Evolutionary conservation across 2,329 filamentous ascomycete genomes (phyloP), one percentile per base, ranked within the genome.

Genomic region (Cladosporium austrohemisphaericum): DNA sequence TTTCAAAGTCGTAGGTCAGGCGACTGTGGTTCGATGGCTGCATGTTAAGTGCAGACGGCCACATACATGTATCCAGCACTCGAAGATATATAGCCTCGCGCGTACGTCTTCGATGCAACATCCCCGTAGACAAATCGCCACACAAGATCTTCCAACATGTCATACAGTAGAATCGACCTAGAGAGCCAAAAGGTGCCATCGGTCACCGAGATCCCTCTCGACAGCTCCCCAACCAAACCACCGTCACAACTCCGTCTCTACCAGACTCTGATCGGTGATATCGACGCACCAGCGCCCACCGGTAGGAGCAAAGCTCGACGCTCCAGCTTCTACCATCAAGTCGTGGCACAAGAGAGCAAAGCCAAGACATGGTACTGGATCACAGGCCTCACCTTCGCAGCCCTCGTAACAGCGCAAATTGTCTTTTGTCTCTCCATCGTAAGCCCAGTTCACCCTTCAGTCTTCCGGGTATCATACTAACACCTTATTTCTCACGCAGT

Each of bases 261-360:
- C 88, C 5, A 95, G 71, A 49, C 85, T 77, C 64, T 91, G 84
- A 41, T 78, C 81, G 55, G 93, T 87, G 23, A 89, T 68, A 55
- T 72, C 26, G 18, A 45, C 26, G 18, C 19, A 3, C 41, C 19
- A 1, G 23, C 16, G 13, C n/a, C 29, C 19, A 29, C 16, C 5
- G 16, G n/a, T 9, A 25, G 14, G 41, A 49, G 29, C 5, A 31
- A 13, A 9, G n/a, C 14, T 6, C 16, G 14, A 4, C 13, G 8
- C 29, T 16, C 18, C 26, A 19, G 25, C 36, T 18, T 33, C 26
- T 51, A 46, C 41, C 33, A 37, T 36, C 38, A 41, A 26, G 16
- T 48, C 45, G 9, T 38, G 25, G 18, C 7, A 3, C 45, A 22
- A 13, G 50, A 43, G 36, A 38, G 29, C 23, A 52, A 37, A 35